Evolutionary conservation across 176 grass and related monocot species (phyloP).

Genomic region (Bolboschoenus planiculmis): DNA sequence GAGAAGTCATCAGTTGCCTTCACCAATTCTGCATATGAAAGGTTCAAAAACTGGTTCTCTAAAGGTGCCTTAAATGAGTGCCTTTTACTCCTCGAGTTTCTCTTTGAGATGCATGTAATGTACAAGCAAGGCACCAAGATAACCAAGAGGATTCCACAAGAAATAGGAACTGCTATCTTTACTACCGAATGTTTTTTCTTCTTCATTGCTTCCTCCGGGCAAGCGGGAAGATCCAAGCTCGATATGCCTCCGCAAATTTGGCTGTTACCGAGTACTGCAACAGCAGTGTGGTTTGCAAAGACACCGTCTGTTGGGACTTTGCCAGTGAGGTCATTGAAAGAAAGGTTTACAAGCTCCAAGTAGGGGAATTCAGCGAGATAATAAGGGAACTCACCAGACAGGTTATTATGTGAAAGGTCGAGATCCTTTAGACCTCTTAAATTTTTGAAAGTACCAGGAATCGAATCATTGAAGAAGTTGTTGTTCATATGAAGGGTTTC

Average conservation of each 20-base stretch:
- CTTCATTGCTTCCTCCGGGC: conserved; percentile 5
- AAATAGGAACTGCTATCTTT: conserved; percentile 24
- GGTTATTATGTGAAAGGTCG: conserved; percentile 66
- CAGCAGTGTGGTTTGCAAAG: neutral
- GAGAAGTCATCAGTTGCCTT: conserved; percentile 43
- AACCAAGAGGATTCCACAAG: neutral
- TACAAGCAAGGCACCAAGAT: neutral
- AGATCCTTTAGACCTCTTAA: conserved; percentile 55
- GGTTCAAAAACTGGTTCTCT: conserved; percentile 17
- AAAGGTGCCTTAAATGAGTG: neutral
- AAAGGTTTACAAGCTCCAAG: conserved; percentile 30
- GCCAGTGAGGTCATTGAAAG: conserved; percentile 30
- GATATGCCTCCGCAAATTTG: conserved; percentile 28
- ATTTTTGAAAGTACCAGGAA: conserved; percentile 56
- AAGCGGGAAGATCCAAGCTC: neutral
- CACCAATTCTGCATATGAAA: conserved; percentile 39
- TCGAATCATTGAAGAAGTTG: conserved; percentile 69
- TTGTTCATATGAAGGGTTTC: conserved; percentile 51
- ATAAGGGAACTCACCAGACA: conserved; percentile 33
- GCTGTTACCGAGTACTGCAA: conserved; percentile 12
- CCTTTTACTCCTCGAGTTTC: neutral
- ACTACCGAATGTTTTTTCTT: neutral
- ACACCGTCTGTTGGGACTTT: conserved; percentile 22
- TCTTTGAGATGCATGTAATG: conserved; percentile 6
- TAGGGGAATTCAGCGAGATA: neutral